Percentiles rank a stretch among this genome's conserved stretches.
phyloP scores from a whole-genome alignment of 176 grass and related monocot species.

The Microstegium vimineum region DNA sequence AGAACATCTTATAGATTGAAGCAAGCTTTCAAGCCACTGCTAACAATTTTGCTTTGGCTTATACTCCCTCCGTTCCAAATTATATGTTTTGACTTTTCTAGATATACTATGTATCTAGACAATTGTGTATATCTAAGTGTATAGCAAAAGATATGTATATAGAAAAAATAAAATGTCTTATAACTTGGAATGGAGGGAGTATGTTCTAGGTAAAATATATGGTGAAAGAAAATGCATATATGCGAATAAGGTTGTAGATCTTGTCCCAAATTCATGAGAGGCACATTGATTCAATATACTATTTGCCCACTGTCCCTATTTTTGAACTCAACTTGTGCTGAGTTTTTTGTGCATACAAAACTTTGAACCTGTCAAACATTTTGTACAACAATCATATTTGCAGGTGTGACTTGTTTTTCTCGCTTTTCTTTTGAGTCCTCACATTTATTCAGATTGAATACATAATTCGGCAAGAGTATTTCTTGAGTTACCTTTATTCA shows the following conservation, averaged over 20 bases:
- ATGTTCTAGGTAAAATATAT: conserved; percentile 20
- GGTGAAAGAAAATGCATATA: background rate
- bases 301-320: background rate
- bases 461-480: background rate
- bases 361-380: background rate
- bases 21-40: background rate
- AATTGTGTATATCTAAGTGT: background rate
- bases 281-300: background rate
- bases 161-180: background rate
- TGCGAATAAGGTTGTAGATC: background rate
- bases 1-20: background rate
- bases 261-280: background rate
- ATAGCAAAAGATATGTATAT: background rate
- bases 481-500: background rate
- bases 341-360: background rate
- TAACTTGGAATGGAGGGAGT: background rate
- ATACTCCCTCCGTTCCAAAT: background rate
- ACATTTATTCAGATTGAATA: conserved; percentile 12
- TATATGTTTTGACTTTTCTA: background rate
- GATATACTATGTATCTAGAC: background rate
- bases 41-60: background rate
- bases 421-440: background rate
- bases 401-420: background rate
- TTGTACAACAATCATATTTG: background rate
- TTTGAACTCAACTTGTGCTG: background rate